Conservation (phyloP, 371 early-diverging fungal genomes). For the Actinomortierella ambigua region DNA sequence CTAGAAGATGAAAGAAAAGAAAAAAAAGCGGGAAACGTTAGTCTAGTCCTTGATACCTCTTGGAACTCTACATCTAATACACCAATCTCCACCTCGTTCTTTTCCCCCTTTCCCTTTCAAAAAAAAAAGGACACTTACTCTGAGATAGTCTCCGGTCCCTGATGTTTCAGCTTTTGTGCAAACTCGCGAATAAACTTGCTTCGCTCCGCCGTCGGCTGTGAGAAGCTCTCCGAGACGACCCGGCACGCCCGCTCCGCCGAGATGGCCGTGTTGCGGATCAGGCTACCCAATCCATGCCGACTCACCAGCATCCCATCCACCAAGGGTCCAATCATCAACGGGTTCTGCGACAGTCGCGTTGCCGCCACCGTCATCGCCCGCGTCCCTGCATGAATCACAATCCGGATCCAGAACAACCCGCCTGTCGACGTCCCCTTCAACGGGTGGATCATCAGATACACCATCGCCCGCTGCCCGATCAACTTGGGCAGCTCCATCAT, state of each 20-base stretch:
- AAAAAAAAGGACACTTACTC: constrained; percentile 47
- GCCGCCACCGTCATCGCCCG: constrained; percentile 35
- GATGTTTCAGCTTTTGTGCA: constrained; percentile 52
- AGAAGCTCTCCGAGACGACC: constrained; percentile 59
- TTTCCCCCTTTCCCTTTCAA: not conserved
- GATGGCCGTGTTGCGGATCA: constrained; percentile 74
- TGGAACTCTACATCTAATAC: no score
- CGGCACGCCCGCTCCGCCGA: constrained; percentile 69
- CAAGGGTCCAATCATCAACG: constrained; percentile 72
- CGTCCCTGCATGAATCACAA: constrained; percentile 22
- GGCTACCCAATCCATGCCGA: constrained; percentile 67
- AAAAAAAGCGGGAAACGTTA: no score
- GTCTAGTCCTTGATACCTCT: no score
- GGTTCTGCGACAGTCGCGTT: constrained; percentile 24
- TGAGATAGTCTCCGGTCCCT: constrained; percentile 52
- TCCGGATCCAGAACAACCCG: constrained; percentile 43
- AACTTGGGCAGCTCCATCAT: constrained; percentile 30
- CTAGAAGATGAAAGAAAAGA: no score
- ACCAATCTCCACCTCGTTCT: no score
- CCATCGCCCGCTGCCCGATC: constrained; percentile 34
- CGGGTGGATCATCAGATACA: constrained; percentile 39
- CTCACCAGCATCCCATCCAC: constrained; percentile 75
- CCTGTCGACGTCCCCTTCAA: constrained; percentile 31
- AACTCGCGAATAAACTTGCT: constrained; percentile 65
- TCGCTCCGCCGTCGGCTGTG: constrained; percentile 57